phyloP scores from a whole-genome alignment of 2,329 filamentous ascomycete species.

The Chaetoscypha palmicola region DNA sequence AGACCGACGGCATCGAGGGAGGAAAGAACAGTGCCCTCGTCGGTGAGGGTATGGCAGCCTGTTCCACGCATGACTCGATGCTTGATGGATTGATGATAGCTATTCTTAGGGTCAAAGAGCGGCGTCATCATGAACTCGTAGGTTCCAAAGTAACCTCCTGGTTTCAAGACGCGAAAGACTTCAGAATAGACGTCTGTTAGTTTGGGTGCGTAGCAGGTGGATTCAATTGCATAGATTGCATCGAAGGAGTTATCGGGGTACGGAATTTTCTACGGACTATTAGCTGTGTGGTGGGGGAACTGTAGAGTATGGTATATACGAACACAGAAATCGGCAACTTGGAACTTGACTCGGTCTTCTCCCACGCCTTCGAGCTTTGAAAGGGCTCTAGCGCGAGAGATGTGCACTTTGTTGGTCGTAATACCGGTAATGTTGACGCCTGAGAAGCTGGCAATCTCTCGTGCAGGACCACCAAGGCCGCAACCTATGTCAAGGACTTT shows the following conservation, averaged over 20 bases:
- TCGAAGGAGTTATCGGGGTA: constrained; percentile 2
- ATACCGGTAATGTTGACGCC: constrained; percentile 2
- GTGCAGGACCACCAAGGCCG: constrained; percentile 1
- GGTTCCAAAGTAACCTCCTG: constrained; percentile 1
- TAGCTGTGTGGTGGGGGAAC: too few relatives aligned
- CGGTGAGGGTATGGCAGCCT: not conserved
- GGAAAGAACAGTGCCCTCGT: not conserved
- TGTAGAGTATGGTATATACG: not conserved
- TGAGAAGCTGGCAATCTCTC: not conserved
- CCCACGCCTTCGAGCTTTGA: not conserved
- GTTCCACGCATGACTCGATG: constrained; percentile 4
- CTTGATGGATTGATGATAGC: not conserved
- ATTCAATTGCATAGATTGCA: constrained; percentile 6
- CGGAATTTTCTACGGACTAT: constrained; percentile 2
- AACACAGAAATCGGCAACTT: constrained; percentile 1
- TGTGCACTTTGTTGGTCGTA: constrained; percentile 1
- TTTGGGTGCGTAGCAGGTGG: not conserved
- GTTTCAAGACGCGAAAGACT: not conserved
- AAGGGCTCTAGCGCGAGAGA: not conserved
- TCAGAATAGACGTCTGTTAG: constrained; percentile 3
- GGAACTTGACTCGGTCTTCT: constrained; percentile 1
- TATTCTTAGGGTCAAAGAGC: not conserved
- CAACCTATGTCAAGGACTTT: constrained; percentile 3
- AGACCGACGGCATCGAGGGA: not conserved
- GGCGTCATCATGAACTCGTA: constrained; percentile 5